Percentiles rank a stretch among this genome's conserved stretches.
Conservation (phyloP, 257 asterid genomes). For the Solanum virginianum region DNA sequence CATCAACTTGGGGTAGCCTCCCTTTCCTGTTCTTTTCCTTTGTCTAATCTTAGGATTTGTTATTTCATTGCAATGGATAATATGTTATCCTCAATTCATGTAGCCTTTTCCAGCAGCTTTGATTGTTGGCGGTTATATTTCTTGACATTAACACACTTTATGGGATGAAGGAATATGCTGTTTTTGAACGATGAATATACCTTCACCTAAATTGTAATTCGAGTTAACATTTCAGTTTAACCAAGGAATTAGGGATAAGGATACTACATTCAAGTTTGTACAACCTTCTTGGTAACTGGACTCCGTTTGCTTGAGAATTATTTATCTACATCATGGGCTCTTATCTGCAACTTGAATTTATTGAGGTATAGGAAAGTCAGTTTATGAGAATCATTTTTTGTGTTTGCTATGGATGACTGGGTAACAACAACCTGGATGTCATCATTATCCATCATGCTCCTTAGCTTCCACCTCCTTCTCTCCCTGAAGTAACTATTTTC, state of each 20-base stretch:
- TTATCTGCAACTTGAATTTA: not conserved
- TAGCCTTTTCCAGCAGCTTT: not conserved
- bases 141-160: not conserved
- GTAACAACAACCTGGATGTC: not conserved
- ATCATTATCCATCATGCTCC: not conserved
- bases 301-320: not conserved
- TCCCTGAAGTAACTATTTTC: not conserved
- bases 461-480: not conserved
- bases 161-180: not conserved
- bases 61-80: not conserved
- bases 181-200: not conserved
- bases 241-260: not conserved
- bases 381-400: not conserved
- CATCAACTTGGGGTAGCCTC: constrained; percentile 75
- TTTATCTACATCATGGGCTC: not conserved
- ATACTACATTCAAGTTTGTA: not conserved
- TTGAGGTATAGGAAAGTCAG: not conserved
- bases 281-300: not conserved
- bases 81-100: not conserved
- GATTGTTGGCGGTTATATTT: not conserved
- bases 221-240: not conserved
- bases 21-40: not conserved
- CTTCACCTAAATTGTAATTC: not conserved
- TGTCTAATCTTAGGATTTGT: not conserved
- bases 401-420: not conserved